A percentile compares a stretch with the other conserved stretches of the same genome.
These are phyloP conservation scores for Penstemon barbatus DNA, from an alignment of 257 asterid species.

Conservation along the genomic window DNA sequence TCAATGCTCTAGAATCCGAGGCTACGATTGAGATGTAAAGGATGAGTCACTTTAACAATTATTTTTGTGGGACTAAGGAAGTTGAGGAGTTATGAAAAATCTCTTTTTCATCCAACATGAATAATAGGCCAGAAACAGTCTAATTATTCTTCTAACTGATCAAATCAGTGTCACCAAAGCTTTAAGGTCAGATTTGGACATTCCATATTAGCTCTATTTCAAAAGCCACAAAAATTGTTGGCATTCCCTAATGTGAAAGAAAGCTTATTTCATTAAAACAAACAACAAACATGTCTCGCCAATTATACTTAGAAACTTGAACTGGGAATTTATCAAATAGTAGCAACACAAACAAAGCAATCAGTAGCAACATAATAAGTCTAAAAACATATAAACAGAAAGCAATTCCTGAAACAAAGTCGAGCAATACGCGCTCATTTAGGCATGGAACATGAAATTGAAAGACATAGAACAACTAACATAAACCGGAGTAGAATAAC, in stretches of 20 bases:
- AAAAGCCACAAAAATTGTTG: not conserved
- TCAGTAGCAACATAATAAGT: conserved; percentile 25
- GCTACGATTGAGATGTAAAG: conserved; percentile 49
- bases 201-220: conserved; percentile 8
- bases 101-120: conserved; percentile 34
- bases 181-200: conserved; percentile 29
- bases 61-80: conserved; percentile 40
- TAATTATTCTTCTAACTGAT: conserved; percentile 28
- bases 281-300: conserved; percentile 11
- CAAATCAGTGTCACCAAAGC: conserved; percentile 27
- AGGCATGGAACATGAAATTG: conserved; percentile 33
- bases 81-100: conserved; percentile 29
- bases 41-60: conserved; percentile 36
- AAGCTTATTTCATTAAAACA: conserved; percentile 16
- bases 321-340: conserved; percentile 29
- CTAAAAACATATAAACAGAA: conserved; percentile 33
- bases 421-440: conserved; percentile 50
- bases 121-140: conserved; percentile 36
- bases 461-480: conserved; percentile 34
- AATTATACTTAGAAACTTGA: conserved; percentile 27
- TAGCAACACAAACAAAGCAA: conserved; percentile 25
- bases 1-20: conserved; percentile 37
- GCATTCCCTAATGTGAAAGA: not conserved
- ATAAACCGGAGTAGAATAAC: conserved; percentile 53
- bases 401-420: conserved; percentile 35